These are phyloP conservation scores for Gloeostereum incarnatum DNA, from an alignment of 768 basidiomycete species.

Conservation along the genomic window DNA sequence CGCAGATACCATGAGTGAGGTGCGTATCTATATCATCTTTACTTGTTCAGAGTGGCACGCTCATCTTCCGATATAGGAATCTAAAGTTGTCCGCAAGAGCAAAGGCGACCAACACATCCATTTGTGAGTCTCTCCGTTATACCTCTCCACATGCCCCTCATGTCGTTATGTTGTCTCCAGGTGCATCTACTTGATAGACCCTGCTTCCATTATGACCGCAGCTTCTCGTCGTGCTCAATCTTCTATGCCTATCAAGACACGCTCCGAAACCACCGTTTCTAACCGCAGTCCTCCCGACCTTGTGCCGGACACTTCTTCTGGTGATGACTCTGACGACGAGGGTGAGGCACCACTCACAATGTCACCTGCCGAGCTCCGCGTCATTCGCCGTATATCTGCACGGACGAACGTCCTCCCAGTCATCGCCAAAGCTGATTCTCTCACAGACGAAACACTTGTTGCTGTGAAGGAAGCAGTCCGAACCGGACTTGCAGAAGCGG, in stretches of 20 bases:
- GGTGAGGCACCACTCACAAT: slow-evolving; percentile 46
- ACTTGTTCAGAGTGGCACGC: slow-evolving; percentile 1
- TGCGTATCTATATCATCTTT: slow-evolving; percentile 20
- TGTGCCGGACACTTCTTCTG: slow-evolving; percentile 43
- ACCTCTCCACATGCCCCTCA: slow-evolving; percentile 4
- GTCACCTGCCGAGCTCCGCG: slow-evolving; percentile 71
- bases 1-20: slow-evolving; percentile 84
- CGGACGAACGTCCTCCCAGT: slow-evolving; percentile 79
- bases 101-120: slow-evolving; percentile 89
- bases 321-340: slow-evolving; percentile 39
- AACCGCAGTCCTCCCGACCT: slow-evolving; percentile 43
- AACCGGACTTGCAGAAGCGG: slow-evolving; percentile 52
- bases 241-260: slow-evolving; percentile 40
- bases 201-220: slow-evolving; percentile 53
- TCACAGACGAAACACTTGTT: slow-evolving; percentile 69
- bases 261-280: slow-evolving; percentile 61
- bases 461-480: slow-evolving; percentile 70
- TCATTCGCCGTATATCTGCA: slow-evolving; percentile 64
- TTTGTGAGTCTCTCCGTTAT: slow-evolving; percentile 40
- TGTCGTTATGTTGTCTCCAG: slow-evolving; percentile 25
- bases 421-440: slow-evolving; percentile 70
- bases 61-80: slow-evolving; percentile 36
- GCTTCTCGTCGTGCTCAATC: slow-evolving; percentile 40
- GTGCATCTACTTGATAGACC: slow-evolving; percentile 83
- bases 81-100: slow-evolving; percentile 79